These are phyloP conservation scores for Pythium volutum DNA, from an alignment of 352 stramenopile genomes.

Conservation along the genomic window DNA sequence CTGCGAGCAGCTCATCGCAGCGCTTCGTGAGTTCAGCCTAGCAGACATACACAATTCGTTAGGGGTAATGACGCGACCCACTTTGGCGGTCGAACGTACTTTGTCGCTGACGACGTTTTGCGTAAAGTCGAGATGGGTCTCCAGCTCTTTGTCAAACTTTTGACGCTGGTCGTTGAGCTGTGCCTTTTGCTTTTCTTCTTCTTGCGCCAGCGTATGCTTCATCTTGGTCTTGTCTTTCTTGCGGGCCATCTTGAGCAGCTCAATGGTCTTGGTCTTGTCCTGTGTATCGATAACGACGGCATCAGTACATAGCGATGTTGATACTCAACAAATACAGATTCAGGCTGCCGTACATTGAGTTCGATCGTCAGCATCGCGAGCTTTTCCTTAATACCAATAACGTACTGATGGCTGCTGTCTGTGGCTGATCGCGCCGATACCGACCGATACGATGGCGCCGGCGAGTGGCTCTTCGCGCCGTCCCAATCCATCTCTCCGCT, in stretches of 20 bases:
- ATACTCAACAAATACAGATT: neutral
- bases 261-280: slow-evolving; percentile 86
- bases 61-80: neutral
- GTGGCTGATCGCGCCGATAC: slow-evolving; percentile 23
- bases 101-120: slow-evolving; percentile 77
- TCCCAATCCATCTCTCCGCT: slow-evolving; percentile 39
- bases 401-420: slow-evolving; percentile 53
- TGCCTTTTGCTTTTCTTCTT: slow-evolving; percentile 49
- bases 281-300: slow-evolving; percentile 9
- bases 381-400: slow-evolving; percentile 76
- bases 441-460: slow-evolving; percentile 35
- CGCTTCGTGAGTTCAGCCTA: slow-evolving; percentile 60
- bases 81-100: slow-evolving; percentile 17
- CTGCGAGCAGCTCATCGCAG: slow-evolving; percentile 69
- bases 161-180: slow-evolving; percentile 55
- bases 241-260: slow-evolving; percentile 64
- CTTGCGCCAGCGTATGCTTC: slow-evolving; percentile 45
- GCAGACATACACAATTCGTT: neutral
- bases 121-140: slow-evolving; percentile 80
- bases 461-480: slow-evolving; percentile 19
- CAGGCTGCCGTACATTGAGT: slow-evolving; percentile 45
- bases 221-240: slow-evolving; percentile 76
- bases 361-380: slow-evolving; percentile 77
- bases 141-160: slow-evolving; percentile 68
- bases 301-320: neutral